phyloP scores from a whole-genome alignment of 1,139 yeast species.

The Entelexis sorbosivorans region DNA sequence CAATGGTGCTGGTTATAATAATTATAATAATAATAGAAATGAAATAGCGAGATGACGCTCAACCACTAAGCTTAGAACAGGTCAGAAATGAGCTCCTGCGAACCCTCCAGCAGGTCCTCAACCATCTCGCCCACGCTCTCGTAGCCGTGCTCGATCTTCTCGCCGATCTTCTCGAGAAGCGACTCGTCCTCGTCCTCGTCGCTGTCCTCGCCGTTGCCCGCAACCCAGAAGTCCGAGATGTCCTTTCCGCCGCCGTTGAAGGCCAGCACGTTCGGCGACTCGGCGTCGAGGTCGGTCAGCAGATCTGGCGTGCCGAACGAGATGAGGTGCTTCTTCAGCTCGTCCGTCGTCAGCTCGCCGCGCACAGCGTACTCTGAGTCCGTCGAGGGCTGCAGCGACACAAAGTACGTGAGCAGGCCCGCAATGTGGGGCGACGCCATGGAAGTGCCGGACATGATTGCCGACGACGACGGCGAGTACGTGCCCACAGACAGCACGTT shows the following conservation, averaged over 20 bases:
- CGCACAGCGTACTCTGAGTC: conserved; percentile 60
- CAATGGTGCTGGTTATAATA: background rate
- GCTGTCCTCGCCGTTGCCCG: conserved; percentile 4
- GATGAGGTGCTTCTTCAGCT: conserved; percentile 78
- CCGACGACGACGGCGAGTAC: conserved; percentile 74
- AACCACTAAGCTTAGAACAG: background rate
- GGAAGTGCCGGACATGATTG: conserved; percentile 91
- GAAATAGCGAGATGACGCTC: background rate
- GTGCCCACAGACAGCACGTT: conserved; percentile 51
- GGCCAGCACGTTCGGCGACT: conserved; percentile 80
- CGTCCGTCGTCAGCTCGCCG: conserved; percentile 61
- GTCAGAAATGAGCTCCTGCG: conserved; percentile 3
- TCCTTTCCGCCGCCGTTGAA: conserved; percentile 90
- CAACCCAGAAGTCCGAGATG: conserved; percentile 57
- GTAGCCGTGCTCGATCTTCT: conserved; percentile 3
- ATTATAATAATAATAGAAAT: background rate
- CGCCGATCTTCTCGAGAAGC: conserved; percentile 11
- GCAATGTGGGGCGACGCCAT: conserved; percentile 98
- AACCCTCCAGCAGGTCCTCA: conserved; percentile 14
- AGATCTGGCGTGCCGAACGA: conserved; percentile 63
- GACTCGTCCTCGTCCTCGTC: conserved; percentile 10
- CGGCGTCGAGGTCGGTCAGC: conserved; percentile 61
- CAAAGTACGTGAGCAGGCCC: conserved; percentile 73
- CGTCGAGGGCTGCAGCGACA: conserved; percentile 71
- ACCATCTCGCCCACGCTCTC: conserved; percentile 13